phyloP scores from a whole-genome alignment of 148 eudicot species.

The Rheum nobile region DNA sequence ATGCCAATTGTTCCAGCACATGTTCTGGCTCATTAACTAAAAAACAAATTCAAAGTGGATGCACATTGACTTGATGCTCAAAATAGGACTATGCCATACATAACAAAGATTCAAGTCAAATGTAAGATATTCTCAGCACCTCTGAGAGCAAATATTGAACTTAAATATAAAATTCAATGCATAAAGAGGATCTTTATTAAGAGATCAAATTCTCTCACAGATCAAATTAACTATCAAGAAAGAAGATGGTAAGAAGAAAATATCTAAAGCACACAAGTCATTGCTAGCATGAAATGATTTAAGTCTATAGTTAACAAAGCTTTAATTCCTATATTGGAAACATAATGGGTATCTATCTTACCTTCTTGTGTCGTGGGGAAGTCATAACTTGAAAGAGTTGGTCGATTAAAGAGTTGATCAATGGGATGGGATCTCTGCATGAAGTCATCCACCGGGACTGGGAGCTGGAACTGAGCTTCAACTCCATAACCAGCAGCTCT shows the following conservation, averaged over 20 bases:
- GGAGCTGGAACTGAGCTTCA: constrained; percentile 95
- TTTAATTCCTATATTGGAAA: neutral
- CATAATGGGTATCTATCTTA: constrained; percentile 7
- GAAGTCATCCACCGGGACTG: constrained; percentile 92
- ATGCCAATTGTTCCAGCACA: neutral
- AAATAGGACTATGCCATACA: neutral
- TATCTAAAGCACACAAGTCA: neutral
- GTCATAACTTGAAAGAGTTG: constrained; percentile 43
- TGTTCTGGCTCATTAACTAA: neutral
- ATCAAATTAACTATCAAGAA: neutral
- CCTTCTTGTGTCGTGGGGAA: constrained; percentile 71
- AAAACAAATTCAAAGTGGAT: neutral
- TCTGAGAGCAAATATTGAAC: neutral
- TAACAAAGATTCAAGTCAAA: neutral
- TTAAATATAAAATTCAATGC: neutral
- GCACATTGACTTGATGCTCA: neutral
- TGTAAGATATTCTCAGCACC: neutral
- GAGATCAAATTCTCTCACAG: neutral
- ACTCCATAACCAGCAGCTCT: constrained; percentile 98
- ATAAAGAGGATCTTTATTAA: neutral
- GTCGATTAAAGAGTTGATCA: constrained; percentile 61
- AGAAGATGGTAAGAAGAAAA: neutral
- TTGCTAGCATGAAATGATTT: no score
- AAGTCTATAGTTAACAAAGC: neutral
- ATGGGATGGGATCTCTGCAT: constrained; percentile 86